These are phyloP conservation scores for Plantago major DNA, from an alignment of 257 asterid species.

Conservation along the genomic window DNA sequence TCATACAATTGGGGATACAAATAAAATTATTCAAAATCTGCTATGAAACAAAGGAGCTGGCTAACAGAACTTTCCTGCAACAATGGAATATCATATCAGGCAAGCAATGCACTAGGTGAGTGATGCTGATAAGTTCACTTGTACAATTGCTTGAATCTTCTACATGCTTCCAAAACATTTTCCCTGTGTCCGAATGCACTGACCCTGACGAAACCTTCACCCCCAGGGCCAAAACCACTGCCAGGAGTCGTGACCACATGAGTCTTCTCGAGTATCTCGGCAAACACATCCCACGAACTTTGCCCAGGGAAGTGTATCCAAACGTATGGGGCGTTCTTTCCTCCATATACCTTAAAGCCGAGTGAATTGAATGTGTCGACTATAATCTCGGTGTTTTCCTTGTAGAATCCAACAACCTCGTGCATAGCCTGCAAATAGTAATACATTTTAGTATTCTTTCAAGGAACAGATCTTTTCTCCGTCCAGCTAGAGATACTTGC, in stretches of 20 bases:
- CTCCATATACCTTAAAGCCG: slow-evolving; percentile 94
- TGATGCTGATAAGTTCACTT: slow-evolving; percentile 29
- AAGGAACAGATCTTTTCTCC: background rate
- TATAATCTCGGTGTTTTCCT: slow-evolving; percentile 78
- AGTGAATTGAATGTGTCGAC: slow-evolving; percentile 81
- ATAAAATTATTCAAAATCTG: no score
- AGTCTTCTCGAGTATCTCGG: slow-evolving; percentile 91
- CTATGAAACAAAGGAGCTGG: no score
- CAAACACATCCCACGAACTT: slow-evolving; percentile 96
- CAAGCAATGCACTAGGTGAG: background rate
- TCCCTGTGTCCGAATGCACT: slow-evolving; percentile 91
- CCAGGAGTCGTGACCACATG: slow-evolving; percentile 95
- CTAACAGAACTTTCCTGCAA: background rate
- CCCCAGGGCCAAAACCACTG: slow-evolving; percentile 96
- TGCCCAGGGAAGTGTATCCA: slow-evolving; percentile 91
- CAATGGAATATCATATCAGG: background rate
- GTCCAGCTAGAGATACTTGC: background rate
- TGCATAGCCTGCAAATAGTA: slow-evolving; percentile 71
- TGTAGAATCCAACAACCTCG: slow-evolving; percentile 84
- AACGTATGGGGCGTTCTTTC: slow-evolving; percentile 91
- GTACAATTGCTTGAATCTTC: slow-evolving; percentile 91
- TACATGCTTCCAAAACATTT: slow-evolving; percentile 87
- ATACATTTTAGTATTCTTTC: background rate
- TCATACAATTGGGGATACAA: no score
- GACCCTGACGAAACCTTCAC: slow-evolving; percentile 90